Evolutionary conservation across 148 eudicot species (phyloP), one percentile per base, ranked within the genome.

Genomic region (Vaccinium vitisidaea): DNA sequence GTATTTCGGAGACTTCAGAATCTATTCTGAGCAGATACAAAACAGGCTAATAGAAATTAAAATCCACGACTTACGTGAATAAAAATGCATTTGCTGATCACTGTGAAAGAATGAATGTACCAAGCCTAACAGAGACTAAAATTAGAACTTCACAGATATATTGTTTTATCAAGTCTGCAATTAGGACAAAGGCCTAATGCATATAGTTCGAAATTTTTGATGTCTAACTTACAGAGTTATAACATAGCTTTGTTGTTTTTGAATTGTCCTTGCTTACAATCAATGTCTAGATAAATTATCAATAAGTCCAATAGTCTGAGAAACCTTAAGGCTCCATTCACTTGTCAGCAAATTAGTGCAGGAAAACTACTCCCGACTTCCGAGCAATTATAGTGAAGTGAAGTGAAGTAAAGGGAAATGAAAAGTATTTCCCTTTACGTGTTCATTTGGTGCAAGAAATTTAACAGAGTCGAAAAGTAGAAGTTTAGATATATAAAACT

Each of bases 1-100:
- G 86, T 79, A 93, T 89, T 10, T 84, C 84, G 75, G 91, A 87
- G 86, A 92, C 88, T 88, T 93, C 93, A 84, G 87, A 81, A 88
- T 94, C 95, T 93, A 94, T 90, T 90, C 98, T 94, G 98, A 86
- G 80, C 86, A 90, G 80, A 86, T 79, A 88, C 43, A 30, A 61
- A 75, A 70, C 75, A 52, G 84, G 86, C 67, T 78, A 87, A 81
- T 79, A 85, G 77, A 56, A 88, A 80, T 83, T 54, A 86, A 75
- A 86, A 67, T 80, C 81, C 77, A 65, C 4, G 54, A 58, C 53
- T 32, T 52, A 65, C 30, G 52, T 13, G 74, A 39, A 61, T 19
- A 55, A 73, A 61, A 43, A 9, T 67, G 48, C 5, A 69, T 14
- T 77, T 1, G 9, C 6, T 32, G n/a, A 32, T 25, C 16, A 7